A percentile compares a stretch with the other conserved stretches of the same genome.
phyloP scores from a whole-genome alignment of 1,284 basidiomycete species.

The Ceratobasidium sp. region DNA sequence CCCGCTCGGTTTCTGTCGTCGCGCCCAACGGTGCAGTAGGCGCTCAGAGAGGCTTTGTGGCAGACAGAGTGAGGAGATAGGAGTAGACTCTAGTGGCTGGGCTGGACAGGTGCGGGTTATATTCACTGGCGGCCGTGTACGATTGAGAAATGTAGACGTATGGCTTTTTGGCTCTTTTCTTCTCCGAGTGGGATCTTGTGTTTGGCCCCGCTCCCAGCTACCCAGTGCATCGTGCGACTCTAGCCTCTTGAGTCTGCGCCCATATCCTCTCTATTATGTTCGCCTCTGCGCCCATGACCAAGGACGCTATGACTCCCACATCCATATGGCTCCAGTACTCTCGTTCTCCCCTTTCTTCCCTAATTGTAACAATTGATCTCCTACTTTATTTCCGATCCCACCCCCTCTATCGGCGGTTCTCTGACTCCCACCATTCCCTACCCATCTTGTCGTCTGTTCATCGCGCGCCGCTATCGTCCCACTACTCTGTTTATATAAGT shows the following conservation, averaged over 20 bases:
- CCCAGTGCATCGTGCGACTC: background rate
- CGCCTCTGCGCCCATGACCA: conserved; percentile 6
- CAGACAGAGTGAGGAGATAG: conserved; percentile 1
- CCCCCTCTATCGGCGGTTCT: background rate
- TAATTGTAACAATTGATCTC: conserved; percentile 15
- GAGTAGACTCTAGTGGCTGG: conserved; percentile 31
- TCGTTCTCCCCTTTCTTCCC: background rate
- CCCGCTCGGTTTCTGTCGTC: conserved; percentile 4
- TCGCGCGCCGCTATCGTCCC: background rate
- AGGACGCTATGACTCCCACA: conserved; percentile 17
- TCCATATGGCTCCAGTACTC: background rate
- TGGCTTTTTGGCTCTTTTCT: conserved; percentile 24
- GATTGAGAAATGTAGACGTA: conserved; percentile 38
- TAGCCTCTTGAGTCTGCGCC: background rate
- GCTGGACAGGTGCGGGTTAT: conserved; percentile 36
- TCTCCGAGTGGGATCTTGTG: conserved; percentile 5
- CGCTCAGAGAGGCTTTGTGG: background rate
- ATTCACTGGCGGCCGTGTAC: conserved; percentile 36
- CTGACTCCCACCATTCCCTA: background rate
- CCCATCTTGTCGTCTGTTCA: background rate
- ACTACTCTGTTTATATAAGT: conserved; percentile 15
- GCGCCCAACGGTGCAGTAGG: conserved; percentile 19
- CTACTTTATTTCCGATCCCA: conserved; percentile 25
- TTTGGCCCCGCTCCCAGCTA: conserved; percentile 2
- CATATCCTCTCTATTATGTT: background rate